Percentiles rank a stretch among this genome's conserved stretches.
Conservation (phyloP, 2,329 filamentous ascomycete species). For the Hypoxylon sp. region DNA sequence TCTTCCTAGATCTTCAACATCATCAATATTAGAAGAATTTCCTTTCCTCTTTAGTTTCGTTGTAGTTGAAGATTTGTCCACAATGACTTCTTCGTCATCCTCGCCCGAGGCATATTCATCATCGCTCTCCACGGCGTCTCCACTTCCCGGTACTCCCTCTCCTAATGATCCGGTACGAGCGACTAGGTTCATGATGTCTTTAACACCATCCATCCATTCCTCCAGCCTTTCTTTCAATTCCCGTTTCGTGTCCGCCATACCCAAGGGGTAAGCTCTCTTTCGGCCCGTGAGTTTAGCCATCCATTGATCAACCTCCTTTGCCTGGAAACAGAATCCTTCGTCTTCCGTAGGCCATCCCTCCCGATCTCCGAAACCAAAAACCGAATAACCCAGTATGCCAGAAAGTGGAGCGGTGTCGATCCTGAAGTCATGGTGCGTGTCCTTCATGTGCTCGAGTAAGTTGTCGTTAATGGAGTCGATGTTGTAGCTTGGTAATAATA, state of each 20-base stretch:
- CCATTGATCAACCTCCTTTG: constrained; percentile 91
- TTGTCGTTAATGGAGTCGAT: constrained; percentile 92
- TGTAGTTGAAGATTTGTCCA: constrained; percentile 61
- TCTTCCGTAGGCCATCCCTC: constrained; percentile 93
- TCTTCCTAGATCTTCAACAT: constrained; percentile 85
- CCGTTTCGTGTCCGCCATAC: constrained; percentile 86
- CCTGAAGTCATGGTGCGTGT: constrained; percentile 96
- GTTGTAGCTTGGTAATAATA: constrained; percentile 91
- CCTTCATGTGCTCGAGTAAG: constrained; percentile 86
- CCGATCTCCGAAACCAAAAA: constrained; percentile 92
- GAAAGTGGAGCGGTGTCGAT: constrained; percentile 90
- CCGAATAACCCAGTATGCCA: constrained; percentile 83
- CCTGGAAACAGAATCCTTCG: constrained; percentile 93
- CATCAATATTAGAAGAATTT: constrained; percentile 67
- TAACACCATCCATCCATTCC: constrained; percentile 83
- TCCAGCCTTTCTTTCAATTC: constrained; percentile 74
- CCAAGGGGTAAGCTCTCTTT: constrained; percentile 89
- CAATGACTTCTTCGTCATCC: constrained; percentile 64
- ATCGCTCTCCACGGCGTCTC: constrained; percentile 86
- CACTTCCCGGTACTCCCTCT: constrained; percentile 79
- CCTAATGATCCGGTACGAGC: constrained; percentile 69
- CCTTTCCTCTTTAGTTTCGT: constrained; percentile 58
- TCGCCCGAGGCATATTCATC: constrained; percentile 75
- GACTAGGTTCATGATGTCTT: constrained; percentile 75
- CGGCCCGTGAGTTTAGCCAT: constrained; percentile 92